A percentile compares a stretch with the other conserved stretches of the same genome.
Evolutionary conservation across 2,329 filamentous ascomycete genomes (phyloP).

Genomic region (Arthroderma uncinatum): DNA sequence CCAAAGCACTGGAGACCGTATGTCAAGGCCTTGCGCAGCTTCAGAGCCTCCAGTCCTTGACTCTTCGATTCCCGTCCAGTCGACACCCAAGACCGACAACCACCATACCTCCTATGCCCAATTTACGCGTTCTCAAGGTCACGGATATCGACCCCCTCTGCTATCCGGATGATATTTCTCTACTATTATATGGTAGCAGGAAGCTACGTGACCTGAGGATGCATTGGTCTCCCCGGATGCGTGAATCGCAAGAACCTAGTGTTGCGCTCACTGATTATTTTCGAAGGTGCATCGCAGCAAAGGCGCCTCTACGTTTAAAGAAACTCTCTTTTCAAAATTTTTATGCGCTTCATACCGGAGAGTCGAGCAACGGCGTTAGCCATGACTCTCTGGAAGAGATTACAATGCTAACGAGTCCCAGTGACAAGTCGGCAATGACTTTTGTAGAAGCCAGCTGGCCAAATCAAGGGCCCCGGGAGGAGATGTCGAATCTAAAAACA

Average conservation of each 20-base stretch:
- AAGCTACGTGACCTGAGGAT: conserved; percentile 45
- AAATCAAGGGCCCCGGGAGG: conserved; percentile 11
- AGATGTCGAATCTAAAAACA: conserved; percentile 29
- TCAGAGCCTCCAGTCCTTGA: conserved; percentile 42
- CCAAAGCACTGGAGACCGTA: conserved; percentile 48
- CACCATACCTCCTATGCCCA: conserved; percentile 46
- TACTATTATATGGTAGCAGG: conserved; percentile 43
- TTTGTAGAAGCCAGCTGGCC: conserved; percentile 50
- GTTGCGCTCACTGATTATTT: conserved; percentile 46
- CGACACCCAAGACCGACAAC: conserved; percentile 48
- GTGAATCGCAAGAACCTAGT: conserved; percentile 46
- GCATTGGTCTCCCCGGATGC: conserved; percentile 53
- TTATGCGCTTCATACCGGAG: conserved; percentile 42
- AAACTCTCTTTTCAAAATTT: conserved; percentile 48
- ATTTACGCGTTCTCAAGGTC: conserved; percentile 43
- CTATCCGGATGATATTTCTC: conserved; percentile 52
- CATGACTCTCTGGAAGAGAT: conserved; percentile 35
- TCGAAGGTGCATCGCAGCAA: conserved; percentile 41
- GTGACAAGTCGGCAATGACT: conserved; percentile 29
- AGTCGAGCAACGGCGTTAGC: conserved; percentile 38
- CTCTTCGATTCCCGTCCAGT: conserved; percentile 45
- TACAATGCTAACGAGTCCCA: conserved; percentile 43
- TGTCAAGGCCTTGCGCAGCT: conserved; percentile 46
- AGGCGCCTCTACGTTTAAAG: conserved; percentile 38
- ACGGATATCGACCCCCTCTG: conserved; percentile 53